Base-by-base conservation (phyloP, 768 basidiomycete genomes). In the Hygrophorus pudorinus region DNA sequence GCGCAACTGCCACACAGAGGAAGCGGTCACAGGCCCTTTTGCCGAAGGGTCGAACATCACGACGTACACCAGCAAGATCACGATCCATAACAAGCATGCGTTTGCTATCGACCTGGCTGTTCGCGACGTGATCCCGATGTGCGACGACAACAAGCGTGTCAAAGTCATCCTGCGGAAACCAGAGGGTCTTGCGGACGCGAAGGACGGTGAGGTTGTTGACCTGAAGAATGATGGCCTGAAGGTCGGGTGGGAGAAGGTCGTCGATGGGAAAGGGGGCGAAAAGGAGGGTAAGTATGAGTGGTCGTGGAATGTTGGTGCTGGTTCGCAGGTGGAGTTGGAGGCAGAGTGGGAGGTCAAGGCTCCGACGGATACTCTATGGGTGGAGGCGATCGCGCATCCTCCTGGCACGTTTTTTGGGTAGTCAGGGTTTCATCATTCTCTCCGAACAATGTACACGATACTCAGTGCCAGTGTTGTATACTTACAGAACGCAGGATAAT, bases 201-300 rank as follows among this genome's bases (percentile, higher is more conserved):
- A 66, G 48, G 65, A 68, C 10, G 71, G 67, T 2, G 47, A 65
- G 31, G 59, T 59, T 4, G 59, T 70, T 3, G 40, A 53, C 16
- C 49, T 71, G 21, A 44, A 53, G 10, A 45, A 52, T 10, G 41
- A 59, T 35, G 62, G 61, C 11, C 42, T 65, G 37, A 56, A 50
- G 31, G 64, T 68, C 27, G 50, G 51, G 42, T 67, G 65, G 66
- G 51, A 57, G 47, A 62, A 63, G 36, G 48, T 57, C 5, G 62
- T 61, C 1, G 66, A 71, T 51, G 67, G 66, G 42, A 70, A 68
- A 46, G 67, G 67, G 3, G 75, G 71, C n/a, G 24, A 24, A 24
- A 24, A 73, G 59, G 71, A 77, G 38, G 79, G 79, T 1, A 65
- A 64, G 46, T 72, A 73, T 52, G 75, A 77, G 55, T 81, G 77